Evolutionary conservation across 306 rosid species (phyloP).

Genomic region (Vicia faba): DNA sequence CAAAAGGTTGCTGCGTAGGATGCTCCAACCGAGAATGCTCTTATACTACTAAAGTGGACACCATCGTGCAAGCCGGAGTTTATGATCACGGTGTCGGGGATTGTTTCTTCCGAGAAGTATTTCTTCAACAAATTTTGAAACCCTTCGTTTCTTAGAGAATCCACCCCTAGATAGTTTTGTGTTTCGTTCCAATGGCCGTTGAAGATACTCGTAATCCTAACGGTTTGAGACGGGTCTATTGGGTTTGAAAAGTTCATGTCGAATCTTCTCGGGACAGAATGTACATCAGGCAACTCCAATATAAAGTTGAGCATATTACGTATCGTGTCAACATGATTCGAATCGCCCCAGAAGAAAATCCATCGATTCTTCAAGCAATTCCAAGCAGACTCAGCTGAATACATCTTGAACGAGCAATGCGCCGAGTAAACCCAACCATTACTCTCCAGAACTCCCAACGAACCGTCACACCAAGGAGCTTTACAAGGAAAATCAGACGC

Average conservation of each 20-base stretch:
- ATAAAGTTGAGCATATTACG: constrained; percentile 81
- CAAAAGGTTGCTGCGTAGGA: constrained; percentile 77
- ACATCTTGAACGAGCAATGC: constrained; percentile 82
- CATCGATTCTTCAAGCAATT: constrained; percentile 76
- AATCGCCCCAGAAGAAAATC: constrained; percentile 99
- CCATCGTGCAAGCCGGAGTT: constrained; percentile 97
- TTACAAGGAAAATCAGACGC: constrained; percentile 66
- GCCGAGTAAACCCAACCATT: constrained; percentile 98
- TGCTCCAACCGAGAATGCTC: constrained; percentile 77
- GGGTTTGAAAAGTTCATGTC: constrained; percentile 88
- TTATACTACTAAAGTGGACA: constrained; percentile 63
- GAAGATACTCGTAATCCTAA: constrained; percentile 91
- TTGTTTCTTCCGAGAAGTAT: constrained; percentile 68
- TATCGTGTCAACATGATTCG: constrained; percentile 92
- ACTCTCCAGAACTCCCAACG: constrained; percentile 83
- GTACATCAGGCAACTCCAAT: constrained; percentile 71
- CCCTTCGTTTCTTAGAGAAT: constrained; percentile 75
- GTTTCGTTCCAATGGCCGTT: constrained; percentile 99
- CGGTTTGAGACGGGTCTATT: constrained; percentile 60
- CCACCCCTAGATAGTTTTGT: constrained; percentile 76
- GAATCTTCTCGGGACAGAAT: constrained; percentile 76
- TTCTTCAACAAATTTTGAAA: constrained; percentile 60
- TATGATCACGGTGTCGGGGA: constrained; percentile 84
- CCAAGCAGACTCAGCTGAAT: constrained; percentile 82
- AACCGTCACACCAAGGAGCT: constrained; percentile 88